Conservation (phyloP, 352 stramenopile species). For the Chrysophaeum taylorii region DNA sequence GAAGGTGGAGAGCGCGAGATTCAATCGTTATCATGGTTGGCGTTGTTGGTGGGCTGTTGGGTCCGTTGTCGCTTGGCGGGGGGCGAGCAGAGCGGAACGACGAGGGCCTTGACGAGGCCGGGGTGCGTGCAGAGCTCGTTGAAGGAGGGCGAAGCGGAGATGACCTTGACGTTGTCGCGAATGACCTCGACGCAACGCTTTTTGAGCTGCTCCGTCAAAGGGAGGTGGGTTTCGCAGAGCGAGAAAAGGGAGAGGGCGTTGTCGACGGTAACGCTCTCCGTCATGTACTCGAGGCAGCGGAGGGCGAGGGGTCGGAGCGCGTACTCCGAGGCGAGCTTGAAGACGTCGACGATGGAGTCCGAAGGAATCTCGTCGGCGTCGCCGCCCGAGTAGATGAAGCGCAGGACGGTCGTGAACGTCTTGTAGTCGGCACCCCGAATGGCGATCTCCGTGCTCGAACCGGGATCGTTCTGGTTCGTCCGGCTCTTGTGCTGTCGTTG, state of each 20-base stretch:
- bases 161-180: background rate
- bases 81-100: background rate
- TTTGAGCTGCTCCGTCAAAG: background rate
- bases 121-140: background rate
- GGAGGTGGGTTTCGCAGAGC: background rate
- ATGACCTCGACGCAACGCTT: background rate
- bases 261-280: background rate
- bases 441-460: no score
- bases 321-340: slow-evolving; percentile 7
- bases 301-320: background rate
- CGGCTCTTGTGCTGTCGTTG: background rate
- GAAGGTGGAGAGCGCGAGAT: no score
- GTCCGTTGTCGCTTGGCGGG: no score
- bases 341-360: background rate
- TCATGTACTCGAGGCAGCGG: background rate
- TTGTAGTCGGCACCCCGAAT: background rate
- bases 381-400: slow-evolving; percentile 6
- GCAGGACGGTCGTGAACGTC: background rate
- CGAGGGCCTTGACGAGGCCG: background rate
- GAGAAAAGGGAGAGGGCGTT: slow-evolving; percentile 3
- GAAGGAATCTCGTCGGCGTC: background rate
- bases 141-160: background rate
- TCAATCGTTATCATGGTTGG: no score
- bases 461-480: no score
- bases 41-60: no score